A percentile compares a stretch with the other conserved stretches of the same genome.
Evolutionary conservation across 352 stramenopile genomes (phyloP).

Genomic region (Globisporangium yorkense): DNA sequence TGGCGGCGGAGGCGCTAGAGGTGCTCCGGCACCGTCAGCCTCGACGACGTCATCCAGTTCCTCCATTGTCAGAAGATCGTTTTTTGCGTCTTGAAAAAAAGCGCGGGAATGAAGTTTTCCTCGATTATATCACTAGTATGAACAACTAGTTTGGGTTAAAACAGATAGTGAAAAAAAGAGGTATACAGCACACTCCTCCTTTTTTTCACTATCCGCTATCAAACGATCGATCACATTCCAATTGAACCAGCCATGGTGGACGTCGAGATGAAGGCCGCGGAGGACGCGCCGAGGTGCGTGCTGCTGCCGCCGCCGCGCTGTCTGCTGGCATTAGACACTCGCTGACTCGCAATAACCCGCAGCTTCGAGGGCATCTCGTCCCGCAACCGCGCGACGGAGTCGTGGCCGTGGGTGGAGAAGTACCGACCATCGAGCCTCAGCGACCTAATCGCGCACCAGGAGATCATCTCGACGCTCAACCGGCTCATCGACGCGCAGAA

Average conservation of each 20-base stretch:
- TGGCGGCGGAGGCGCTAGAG: background rate
- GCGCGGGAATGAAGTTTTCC: too few relatives aligned
- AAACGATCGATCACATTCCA: background rate
- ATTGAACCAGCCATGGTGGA: slow-evolving; percentile 5
- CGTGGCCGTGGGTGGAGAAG: slow-evolving; percentile 97
- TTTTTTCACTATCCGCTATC: too few relatives aligned
- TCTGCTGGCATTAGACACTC: background rate
- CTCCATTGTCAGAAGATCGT: too few relatives aligned
- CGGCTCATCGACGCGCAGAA: slow-evolving; percentile 95
- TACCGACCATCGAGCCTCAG: slow-evolving; percentile 93
- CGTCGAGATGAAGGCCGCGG: slow-evolving; percentile 44
- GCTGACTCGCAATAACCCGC: background rate
- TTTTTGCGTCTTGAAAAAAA: too few relatives aligned
- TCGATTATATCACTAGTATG: too few relatives aligned
- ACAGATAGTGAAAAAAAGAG: background rate
- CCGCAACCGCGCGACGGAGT: slow-evolving; percentile 73
- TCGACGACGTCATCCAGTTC: background rate
- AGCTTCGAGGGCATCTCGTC: slow-evolving; percentile 83
- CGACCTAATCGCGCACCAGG: slow-evolving; percentile 95
- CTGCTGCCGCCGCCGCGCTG: background rate
- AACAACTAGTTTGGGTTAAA: background rate
- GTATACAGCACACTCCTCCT: background rate
- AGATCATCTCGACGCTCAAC: slow-evolving; percentile 96
- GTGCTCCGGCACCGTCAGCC: background rate
- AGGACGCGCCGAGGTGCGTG: slow-evolving; percentile 31